phyloP scores from a whole-genome alignment of 768 basidiomycete genomes.

The Amanita pseudoporphyria region DNA sequence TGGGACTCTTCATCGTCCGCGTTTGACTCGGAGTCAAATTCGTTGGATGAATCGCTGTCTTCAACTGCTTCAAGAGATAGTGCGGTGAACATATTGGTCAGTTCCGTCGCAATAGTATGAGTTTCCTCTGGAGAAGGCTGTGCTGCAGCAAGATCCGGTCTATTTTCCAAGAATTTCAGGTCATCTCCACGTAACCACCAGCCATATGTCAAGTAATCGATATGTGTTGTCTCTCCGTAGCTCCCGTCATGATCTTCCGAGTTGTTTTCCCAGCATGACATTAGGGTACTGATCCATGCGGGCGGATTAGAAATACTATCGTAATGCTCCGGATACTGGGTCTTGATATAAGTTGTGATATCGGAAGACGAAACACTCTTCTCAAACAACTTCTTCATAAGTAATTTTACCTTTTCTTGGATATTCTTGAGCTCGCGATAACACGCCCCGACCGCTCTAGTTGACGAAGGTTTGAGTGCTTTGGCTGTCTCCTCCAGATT shows the following conservation, averaged over 20 bases:
- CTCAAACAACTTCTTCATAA: slow-evolving; percentile 34
- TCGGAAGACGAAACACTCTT: slow-evolving; percentile 24
- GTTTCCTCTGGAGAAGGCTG: not conserved
- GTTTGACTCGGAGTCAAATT: not conserved
- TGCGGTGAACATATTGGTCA: not conserved
- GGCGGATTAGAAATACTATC: slow-evolving; percentile 34
- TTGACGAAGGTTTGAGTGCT: slow-evolving; percentile 31
- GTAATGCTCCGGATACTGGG: slow-evolving; percentile 39
- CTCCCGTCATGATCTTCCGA: slow-evolving; percentile 11
- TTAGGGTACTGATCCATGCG: slow-evolving; percentile 29
- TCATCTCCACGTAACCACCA: slow-evolving; percentile 44
- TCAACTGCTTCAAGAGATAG: not conserved
- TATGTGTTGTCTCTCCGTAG: slow-evolving; percentile 9
- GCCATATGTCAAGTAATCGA: slow-evolving; percentile 30
- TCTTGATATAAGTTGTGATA: slow-evolving; percentile 31
- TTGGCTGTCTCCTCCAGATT: slow-evolving; percentile 39
- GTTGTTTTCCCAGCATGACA: slow-evolving; percentile 3
- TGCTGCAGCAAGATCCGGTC: slow-evolving; percentile 1
- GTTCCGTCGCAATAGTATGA: not conserved
- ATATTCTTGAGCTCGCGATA: slow-evolving; percentile 31
- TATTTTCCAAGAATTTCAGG: slow-evolving; percentile 31
- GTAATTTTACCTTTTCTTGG: slow-evolving; percentile 33
- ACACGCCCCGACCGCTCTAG: slow-evolving; percentile 22
- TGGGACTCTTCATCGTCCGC: slow-evolving; percentile 2
- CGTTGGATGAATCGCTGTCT: not conserved